These are phyloP conservation scores for Naganishia onofrii DNA, from an alignment of 768 basidiomycete genomes.

Conservation along the genomic window DNA sequence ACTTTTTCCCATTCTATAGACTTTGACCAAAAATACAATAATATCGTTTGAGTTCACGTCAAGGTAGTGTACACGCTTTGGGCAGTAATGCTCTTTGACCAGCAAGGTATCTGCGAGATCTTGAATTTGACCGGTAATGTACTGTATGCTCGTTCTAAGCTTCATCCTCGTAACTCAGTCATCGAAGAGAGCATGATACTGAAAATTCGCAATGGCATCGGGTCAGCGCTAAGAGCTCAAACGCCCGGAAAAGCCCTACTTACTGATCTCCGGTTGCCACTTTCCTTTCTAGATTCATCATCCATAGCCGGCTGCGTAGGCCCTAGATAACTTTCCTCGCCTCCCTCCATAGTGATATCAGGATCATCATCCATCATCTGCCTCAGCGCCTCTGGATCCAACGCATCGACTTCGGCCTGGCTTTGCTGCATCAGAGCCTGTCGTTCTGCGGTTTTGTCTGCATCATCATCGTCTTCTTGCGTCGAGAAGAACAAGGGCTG, in stretches of 20 bases:
- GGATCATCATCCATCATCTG: conserved; percentile 37
- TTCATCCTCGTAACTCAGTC: background rate
- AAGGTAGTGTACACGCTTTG: background rate
- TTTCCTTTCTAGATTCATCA: background rate
- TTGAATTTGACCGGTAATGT: background rate
- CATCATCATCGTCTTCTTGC: background rate
- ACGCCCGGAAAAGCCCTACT: no score
- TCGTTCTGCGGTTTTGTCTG: conserved; percentile 6
- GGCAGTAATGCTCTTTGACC: no score
- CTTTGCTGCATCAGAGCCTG: conserved; percentile 24
- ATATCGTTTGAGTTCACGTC: background rate
- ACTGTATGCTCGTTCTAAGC: background rate
- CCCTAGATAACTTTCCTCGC: conserved; percentile 13
- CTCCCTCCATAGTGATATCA: conserved; percentile 34
- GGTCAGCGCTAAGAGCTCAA: no score
- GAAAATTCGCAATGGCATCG: background rate
- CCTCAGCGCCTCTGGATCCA: conserved; percentile 30
- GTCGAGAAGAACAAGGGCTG: conserved; percentile 12
- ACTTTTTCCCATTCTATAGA: conserved; percentile 15
- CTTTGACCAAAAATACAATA: background rate
- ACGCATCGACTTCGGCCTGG: conserved; percentile 34
- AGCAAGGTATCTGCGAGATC: background rate
- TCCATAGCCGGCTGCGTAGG: conserved; percentile 11
- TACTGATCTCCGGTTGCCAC: conserved; percentile 6
- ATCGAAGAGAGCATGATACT: conserved; percentile 19